These are phyloP conservation scores for Trichocomaceae sp. DNA, from an alignment of 2,329 filamentous ascomycete species.

Conservation along the genomic window DNA sequence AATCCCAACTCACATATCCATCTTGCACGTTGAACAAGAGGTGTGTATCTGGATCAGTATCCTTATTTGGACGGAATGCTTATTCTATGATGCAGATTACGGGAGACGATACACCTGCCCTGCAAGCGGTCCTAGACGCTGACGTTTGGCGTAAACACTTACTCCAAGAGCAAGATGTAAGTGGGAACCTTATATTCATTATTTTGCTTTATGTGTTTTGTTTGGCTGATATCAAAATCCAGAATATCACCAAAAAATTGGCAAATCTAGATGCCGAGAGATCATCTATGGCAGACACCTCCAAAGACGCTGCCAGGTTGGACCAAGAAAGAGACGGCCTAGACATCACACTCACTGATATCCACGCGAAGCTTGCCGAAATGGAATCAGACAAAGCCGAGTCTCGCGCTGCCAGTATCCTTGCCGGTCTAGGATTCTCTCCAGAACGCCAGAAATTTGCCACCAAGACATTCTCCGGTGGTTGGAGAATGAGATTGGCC, in stretches of 20 bases:
- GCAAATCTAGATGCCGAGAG: constrained; percentile 71
- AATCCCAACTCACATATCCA: constrained; percentile 95
- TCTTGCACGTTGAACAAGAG: constrained; percentile 98
- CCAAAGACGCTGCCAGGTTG: constrained; percentile 74
- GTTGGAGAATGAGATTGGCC: constrained; percentile 98
- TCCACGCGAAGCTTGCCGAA: constrained; percentile 85
- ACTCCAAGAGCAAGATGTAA: constrained; percentile 75
- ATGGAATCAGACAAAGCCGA: constrained; percentile 99
- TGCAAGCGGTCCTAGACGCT: constrained; percentile 93
- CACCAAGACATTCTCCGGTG: constrained; percentile 97
- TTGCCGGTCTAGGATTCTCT: constrained; percentile 95
- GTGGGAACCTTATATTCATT: constrained; percentile 23
- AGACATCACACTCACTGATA: constrained; percentile 82
- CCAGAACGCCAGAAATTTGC: constrained; percentile 83
- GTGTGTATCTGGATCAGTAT: constrained; percentile 42
- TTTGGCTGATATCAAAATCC: constrained; percentile 12
- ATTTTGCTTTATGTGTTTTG: background rate
- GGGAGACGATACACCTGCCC: constrained; percentile 87
- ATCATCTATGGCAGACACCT: constrained; percentile 79
- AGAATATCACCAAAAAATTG: constrained; percentile 72
- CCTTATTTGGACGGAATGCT: constrained; percentile 16
- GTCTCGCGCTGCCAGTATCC: constrained; percentile 86
- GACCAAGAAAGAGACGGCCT: constrained; percentile 84
- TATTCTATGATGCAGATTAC: constrained; percentile 55
- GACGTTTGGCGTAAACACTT: constrained; percentile 98